phyloP scores from a whole-genome alignment of 2,329 filamentous ascomycete species.

The Colletotrichum truncatum region DNA sequence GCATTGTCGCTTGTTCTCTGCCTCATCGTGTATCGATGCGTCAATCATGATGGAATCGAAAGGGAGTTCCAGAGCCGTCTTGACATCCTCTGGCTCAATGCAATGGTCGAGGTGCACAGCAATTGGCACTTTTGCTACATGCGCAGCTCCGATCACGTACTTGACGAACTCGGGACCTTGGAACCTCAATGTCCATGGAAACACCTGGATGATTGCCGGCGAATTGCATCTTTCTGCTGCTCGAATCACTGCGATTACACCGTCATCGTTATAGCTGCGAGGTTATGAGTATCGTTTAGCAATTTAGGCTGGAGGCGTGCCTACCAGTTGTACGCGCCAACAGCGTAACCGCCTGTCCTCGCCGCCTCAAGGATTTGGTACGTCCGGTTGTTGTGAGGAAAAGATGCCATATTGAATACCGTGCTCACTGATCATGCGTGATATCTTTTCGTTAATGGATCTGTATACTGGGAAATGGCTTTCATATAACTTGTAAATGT shows the following conservation, averaged over 20 bases:
- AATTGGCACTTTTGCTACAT: slow-evolving; percentile 59
- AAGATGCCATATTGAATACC: background rate
- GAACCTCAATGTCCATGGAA: slow-evolving; percentile 72
- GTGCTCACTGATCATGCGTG: no score
- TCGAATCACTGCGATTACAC: background rate
- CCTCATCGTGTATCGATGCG: slow-evolving; percentile 71
- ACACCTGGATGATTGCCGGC: slow-evolving; percentile 71
- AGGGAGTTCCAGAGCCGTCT: slow-evolving; percentile 43
- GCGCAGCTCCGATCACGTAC: slow-evolving; percentile 57
- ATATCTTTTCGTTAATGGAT: no score
- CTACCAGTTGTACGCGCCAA: background rate
- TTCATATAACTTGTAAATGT: background rate
- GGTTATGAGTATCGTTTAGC: accelerated
- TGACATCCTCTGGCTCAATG: slow-evolving; percentile 42
- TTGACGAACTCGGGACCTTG: slow-evolving; percentile 58
- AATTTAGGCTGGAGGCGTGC: no score
- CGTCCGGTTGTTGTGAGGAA: background rate
- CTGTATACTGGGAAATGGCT: accelerated
- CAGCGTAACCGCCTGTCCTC: background rate
- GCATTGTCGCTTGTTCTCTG: slow-evolving; percentile 67
- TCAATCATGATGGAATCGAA: slow-evolving; percentile 76
- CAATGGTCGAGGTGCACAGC: slow-evolving; percentile 68
- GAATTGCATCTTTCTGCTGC: slow-evolving; percentile 40
- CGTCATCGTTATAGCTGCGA: background rate
- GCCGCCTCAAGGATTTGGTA: background rate